Conservation (phyloP, 768 basidiomycete genomes). For the Leccinum barrowsii region DNA sequence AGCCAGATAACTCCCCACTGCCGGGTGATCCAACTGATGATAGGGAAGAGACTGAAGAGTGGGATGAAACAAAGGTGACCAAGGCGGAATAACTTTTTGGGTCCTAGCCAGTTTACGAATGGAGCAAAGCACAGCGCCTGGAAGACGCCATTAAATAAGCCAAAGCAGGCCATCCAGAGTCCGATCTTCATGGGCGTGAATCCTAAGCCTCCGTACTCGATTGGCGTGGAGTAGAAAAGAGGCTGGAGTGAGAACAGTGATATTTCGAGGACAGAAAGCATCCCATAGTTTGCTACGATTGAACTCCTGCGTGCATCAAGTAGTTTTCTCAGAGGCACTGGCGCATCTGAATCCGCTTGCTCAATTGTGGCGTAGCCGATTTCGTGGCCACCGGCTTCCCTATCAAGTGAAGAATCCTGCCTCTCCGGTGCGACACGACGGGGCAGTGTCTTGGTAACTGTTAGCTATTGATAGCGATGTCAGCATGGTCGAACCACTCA, state of each 20-base stretch:
- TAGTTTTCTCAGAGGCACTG: conserved; percentile 27
- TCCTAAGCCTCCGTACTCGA: conserved; percentile 36
- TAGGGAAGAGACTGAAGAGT: conserved; percentile 31
- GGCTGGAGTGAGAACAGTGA: conserved; percentile 34
- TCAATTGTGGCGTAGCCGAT: conserved; percentile 14
- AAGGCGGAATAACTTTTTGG: conserved; percentile 29
- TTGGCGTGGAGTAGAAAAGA: conserved; percentile 38
- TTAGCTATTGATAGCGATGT: conserved; percentile 2
- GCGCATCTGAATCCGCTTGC: conserved; percentile 12
- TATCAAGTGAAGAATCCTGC: conserved; percentile 2
- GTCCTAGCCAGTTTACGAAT: conserved; percentile 29
- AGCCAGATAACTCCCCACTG: conserved; percentile 19
- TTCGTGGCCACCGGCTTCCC: conserved; percentile 10
- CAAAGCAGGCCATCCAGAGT: conserved; percentile 34
- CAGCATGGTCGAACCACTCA: conserved; percentile 5
- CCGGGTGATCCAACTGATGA: conserved; percentile 25
- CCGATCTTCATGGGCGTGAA: conserved; percentile 36
- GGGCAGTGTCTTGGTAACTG: conserved; percentile 21
- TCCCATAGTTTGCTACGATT: conserved; percentile 36
- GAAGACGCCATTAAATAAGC: conserved; percentile 30
- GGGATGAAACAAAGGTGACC: conserved; percentile 27
- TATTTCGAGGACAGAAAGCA: conserved; percentile 36
- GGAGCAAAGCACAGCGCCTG: conserved; percentile 34
- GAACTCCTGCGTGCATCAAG: conserved; percentile 28
- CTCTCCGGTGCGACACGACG: conserved; percentile 11